phyloP scores from a whole-genome alignment of 306 rosid genomes.

The Dryas alaskensis region DNA sequence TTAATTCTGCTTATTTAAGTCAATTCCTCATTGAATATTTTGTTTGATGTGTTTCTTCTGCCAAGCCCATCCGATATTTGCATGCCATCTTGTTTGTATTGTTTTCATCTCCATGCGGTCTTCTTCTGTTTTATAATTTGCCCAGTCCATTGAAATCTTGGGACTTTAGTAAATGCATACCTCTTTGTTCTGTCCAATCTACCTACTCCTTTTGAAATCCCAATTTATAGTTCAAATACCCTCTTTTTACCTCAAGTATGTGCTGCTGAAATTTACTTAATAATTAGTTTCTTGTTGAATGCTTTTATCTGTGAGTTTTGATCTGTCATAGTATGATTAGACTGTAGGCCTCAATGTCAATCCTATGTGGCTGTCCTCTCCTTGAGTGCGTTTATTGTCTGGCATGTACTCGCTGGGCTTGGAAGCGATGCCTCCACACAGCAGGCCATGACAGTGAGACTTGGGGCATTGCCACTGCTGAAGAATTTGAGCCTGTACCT shows the following conservation, averaged over 20 bases:
- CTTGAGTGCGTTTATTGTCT: slow-evolving; percentile 93
- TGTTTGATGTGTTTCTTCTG: not conserved
- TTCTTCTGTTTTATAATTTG: not conserved
- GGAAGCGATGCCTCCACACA: slow-evolving; percentile 88
- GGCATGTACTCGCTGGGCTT: slow-evolving; percentile 91
- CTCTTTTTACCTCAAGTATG: not conserved
- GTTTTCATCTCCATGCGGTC: not conserved
- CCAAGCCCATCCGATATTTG: not conserved
- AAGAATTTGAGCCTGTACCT: slow-evolving; percentile 84
- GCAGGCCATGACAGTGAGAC: slow-evolving; percentile 96
- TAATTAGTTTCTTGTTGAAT: slow-evolving; percentile 5
- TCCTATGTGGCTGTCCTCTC: slow-evolving; percentile 69
- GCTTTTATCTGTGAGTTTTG: slow-evolving; percentile 15
- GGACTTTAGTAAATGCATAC: not conserved
- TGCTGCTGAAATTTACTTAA: slow-evolving; percentile 1
- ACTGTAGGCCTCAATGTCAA: slow-evolving; percentile 56
- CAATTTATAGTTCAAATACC: not conserved
- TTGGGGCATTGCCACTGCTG: slow-evolving; percentile 73
- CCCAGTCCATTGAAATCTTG: not conserved
- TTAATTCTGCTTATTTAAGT: not conserved
- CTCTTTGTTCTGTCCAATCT: not conserved
- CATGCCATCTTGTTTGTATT: not conserved
- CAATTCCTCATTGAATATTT: not conserved
- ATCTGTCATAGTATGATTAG: slow-evolving; percentile 26
- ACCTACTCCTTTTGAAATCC: not conserved